A percentile compares a stretch with the other conserved stretches of the same genome.
Evolutionary conservation across 108 stramenopile genomes (phyloP).

Genomic region (Pseudonitzschia multiseries): DNA sequence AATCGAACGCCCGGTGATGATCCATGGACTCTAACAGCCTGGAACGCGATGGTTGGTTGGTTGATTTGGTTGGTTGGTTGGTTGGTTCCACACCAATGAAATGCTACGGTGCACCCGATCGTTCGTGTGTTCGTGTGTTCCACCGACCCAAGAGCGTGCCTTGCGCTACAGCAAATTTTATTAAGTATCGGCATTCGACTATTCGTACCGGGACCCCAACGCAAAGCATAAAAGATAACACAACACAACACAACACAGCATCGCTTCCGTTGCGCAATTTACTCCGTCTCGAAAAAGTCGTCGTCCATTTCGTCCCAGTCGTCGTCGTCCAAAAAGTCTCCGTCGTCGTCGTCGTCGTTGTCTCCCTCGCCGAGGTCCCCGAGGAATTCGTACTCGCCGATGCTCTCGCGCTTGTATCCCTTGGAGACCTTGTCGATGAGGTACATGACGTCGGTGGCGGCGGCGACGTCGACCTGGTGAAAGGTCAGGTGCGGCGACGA

Average conservation of each 20-base stretch:
- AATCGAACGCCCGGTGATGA: too few species aligned
- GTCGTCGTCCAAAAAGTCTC: conserved; percentile 58
- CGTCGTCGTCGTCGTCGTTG: conserved; percentile 54
- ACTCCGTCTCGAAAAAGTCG: conserved; percentile 14
- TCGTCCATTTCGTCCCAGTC: conserved; percentile 34
- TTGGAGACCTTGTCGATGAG: conserved; percentile 80
- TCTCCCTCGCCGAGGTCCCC: conserved; percentile 53
- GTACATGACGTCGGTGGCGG: conserved; percentile 88
- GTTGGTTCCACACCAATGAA: too few species aligned
- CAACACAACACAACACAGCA: background rate
- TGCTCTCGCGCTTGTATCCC: conserved; percentile 59
- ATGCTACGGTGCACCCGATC: too few species aligned
- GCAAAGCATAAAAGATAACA: too few species aligned
- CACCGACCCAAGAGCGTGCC: too few species aligned
- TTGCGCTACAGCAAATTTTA: too few species aligned
- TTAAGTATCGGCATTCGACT: too few species aligned
- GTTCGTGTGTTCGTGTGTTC: too few species aligned
- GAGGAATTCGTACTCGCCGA: conserved; percentile 33
- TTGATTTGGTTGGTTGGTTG: too few species aligned
- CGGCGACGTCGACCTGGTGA: conserved; percentile 86
- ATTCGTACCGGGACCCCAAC: too few species aligned
- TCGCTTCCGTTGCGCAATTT: background rate
- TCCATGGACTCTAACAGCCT: too few species aligned
- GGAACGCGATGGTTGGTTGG: too few species aligned
- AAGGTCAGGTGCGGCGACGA: conserved; percentile 75